Base-by-base conservation (phyloP, 2,329 filamentous ascomycete species). In the Seiridium unicorne region DNA sequence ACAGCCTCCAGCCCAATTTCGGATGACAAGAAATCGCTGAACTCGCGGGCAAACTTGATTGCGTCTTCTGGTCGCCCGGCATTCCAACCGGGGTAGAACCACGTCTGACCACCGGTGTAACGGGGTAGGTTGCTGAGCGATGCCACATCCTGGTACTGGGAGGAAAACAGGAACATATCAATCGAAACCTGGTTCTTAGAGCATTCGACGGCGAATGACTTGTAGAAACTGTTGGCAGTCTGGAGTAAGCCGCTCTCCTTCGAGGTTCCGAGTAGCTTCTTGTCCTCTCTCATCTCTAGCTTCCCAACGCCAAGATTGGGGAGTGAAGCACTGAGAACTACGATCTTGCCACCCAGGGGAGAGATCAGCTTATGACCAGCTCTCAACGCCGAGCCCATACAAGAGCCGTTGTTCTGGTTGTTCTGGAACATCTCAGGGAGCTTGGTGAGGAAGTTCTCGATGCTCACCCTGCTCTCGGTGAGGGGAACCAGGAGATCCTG, bases 171-270 rank as follows among this genome's bases (percentile, higher is more conserved):
- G 81, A 97, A 97, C 93, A 97, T 97, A 74, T 97, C 93, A 66
- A 99, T 93, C 0, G 93, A 98, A 35, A 99, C 95, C 76, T 99
- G 95, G 67, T 96, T 96, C 81, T 99, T 99, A 44, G 93, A 97
- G 77, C 95, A 99, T 74, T 99, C 95, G 3, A 99, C 95, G 0
- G 95, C 95, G 70, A 99, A 99, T 70, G 92, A 96, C 83, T 99
- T 99, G 84, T 98, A 99, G 77, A 98, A 99, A 71, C 91, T 93
- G 79, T 93, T 97, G 46, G 87, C 91, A 0, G 95, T 97, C 74
- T 98, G 94, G 57, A 99, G 80, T 38, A 99, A 83, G 63, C 84
- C 82, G 65, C 86, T 92, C 74, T 99, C 95, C 76, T 97, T 97
- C 66, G 89, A 93, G 1, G 95, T 99, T 42, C 95, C 95, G 32